Percentiles rank a stretch among this genome's conserved stretches.
These are phyloP conservation scores for Nakaseomyces kungkrabaensis DNA, from an alignment of 1,139 yeast genomes.

Conservation along the genomic window DNA sequence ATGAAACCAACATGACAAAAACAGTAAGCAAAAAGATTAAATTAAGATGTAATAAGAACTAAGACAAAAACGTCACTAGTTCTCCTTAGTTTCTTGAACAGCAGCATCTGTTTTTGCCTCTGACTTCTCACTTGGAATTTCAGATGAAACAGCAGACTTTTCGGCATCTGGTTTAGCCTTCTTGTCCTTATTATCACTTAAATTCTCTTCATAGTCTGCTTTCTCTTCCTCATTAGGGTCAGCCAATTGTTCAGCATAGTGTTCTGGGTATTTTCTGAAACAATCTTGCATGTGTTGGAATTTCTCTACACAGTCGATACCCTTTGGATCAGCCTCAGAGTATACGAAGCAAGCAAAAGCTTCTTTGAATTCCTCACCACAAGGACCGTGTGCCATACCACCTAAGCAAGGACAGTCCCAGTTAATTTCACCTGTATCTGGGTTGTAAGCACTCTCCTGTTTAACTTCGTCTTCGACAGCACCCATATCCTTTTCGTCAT, in stretches of 20 bases:
- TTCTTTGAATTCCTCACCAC: slow-evolving; percentile 95
- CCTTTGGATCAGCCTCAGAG: slow-evolving; percentile 94
- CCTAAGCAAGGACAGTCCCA: slow-evolving; percentile 99
- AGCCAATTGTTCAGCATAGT: slow-evolving; percentile 83
- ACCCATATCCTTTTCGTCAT: slow-evolving; percentile 3
- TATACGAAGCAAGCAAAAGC: slow-evolving; percentile 95
- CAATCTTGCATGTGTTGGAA: slow-evolving; percentile 91
- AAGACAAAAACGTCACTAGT: background rate
- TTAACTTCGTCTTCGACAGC: slow-evolving; percentile 21
- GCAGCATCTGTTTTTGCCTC: background rate
- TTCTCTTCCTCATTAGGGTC: slow-evolving; percentile 43
- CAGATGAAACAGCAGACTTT: background rate
- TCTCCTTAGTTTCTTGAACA: background rate
- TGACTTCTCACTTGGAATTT: background rate
- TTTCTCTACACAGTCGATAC: slow-evolving; percentile 90
- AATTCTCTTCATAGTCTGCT: slow-evolving; percentile 1
- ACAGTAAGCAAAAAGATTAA: background rate
- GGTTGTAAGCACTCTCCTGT: slow-evolving; percentile 72
- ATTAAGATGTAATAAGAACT: background rate
- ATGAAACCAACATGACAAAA: background rate
- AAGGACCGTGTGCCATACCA: slow-evolving; percentile 98
- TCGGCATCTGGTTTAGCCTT: background rate
- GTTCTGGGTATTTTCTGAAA: slow-evolving; percentile 88
- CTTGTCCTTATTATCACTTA: background rate
- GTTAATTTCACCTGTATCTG: slow-evolving; percentile 97